phyloP scores from a whole-genome alignment of 805 yeast genomes.

The Kuraishia capsulata region DNA sequence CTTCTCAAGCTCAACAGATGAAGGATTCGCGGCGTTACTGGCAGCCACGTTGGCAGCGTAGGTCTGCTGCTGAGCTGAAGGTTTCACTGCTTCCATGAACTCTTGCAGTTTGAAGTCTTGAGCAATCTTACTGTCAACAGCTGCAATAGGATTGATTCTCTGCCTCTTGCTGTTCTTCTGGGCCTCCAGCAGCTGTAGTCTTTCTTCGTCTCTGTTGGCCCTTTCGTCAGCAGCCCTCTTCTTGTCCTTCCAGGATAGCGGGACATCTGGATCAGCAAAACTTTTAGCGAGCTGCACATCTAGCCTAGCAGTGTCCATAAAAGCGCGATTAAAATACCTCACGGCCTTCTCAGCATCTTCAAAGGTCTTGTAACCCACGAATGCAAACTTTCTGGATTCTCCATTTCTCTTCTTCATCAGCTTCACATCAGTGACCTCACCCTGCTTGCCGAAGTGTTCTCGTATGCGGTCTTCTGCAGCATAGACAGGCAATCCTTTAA shows the following conservation, averaged over 20 bases:
- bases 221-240: constrained; percentile 41
- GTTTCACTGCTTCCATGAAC: constrained; percentile 76
- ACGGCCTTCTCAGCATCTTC: constrained; percentile 76
- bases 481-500: constrained; percentile 79
- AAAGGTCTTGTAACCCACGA: constrained; percentile 71
- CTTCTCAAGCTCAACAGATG: constrained; percentile 31
- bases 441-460: constrained; percentile 49
- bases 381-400: constrained; percentile 86
- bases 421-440: constrained; percentile 81
- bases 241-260: constrained; percentile 52
- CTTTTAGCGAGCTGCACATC: constrained; percentile 79
- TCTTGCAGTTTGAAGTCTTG: constrained; percentile 66
- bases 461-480: constrained; percentile 64
- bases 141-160: constrained; percentile 14
- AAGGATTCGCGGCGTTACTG: constrained; percentile 36
- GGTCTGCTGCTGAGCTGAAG: constrained; percentile 57
- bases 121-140: constrained; percentile 53
- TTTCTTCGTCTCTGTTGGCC: constrained; percentile 38
- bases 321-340: constrained; percentile 64
- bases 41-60: constrained; percentile 63
- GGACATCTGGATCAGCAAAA: constrained; percentile 76
- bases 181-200: constrained; percentile 39
- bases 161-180: constrained; percentile 29
- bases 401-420: constrained; percentile 76
- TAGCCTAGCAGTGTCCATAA: constrained; percentile 73